Evolutionary conservation across 2,329 filamentous ascomycete genomes (phyloP), one percentile per base, ranked within the genome.

Genomic region (Alternaria metachromatica): DNA sequence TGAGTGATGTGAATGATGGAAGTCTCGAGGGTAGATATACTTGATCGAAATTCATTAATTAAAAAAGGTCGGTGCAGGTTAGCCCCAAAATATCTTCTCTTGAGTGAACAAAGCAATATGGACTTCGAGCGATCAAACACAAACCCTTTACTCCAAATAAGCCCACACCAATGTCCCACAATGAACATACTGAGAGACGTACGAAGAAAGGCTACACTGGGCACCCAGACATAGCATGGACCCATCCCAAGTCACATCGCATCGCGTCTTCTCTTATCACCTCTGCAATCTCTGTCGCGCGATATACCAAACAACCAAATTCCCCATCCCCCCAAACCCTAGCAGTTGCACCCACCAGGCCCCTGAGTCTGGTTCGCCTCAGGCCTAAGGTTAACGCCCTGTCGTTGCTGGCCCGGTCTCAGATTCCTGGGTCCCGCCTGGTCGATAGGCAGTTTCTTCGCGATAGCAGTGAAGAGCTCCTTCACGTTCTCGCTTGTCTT

Each of bases 401-500:
- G 84, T 69, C 87, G 85, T 68, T 86, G 87, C 62, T 87, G 77
- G 51, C 77, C 82, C 8, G 81, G 82, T 73, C 94, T 87, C 78
- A 94, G 86, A 80, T 94, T 94, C 79, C 95, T 89, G 67, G 95
- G 93, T n/a, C 94, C 95, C 55, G 90, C 94, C 82, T 98, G 96
- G 78, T 99, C 96, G 72, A 98, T 90, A 30, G 96, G 96, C 70
- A 99, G 87, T 84, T 97, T 98, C 90, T 95, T 97, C 66, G 96
- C 96, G 79, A 99, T 98, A 62, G 94, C 94, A 45, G 95, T 97
- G 83, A 99, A 99, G 57, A 99, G 87, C 73, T 98, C 96, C 76
- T 90, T 89, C 59, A 99, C 96, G 75, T 99, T 99, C 83, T 97
- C 94, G 62, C 94, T 92, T 41, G 95, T 97, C 87, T 99, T 99